Evolutionary conservation across 148 eudicot genomes (phyloP).

Genomic region (Vaccinium macrocarpon): DNA sequence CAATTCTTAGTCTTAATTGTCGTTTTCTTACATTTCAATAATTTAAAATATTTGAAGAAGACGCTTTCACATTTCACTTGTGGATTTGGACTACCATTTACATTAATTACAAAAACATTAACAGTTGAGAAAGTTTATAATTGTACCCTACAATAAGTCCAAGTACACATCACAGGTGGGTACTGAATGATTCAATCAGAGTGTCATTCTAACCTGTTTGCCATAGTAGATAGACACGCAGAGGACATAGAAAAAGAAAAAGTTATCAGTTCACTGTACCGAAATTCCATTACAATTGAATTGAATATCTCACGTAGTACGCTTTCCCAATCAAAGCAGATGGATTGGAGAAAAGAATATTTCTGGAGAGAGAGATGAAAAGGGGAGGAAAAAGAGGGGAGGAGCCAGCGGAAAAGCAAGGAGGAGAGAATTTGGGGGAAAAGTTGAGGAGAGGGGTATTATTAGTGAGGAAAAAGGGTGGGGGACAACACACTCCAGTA

Average conservation of each 20-base stretch:
- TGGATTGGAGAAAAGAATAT: not conserved
- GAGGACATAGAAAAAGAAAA: not conserved
- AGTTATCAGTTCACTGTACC: not conserved
- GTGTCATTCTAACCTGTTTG: not conserved
- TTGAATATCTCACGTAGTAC: not conserved
- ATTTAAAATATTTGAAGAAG: too few relatives aligned
- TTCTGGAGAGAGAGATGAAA: conserved; percentile 27
- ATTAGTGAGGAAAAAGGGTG: conserved; percentile 35
- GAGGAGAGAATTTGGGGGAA: conserved; percentile 41
- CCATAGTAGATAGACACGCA: not conserved
- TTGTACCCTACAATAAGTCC: not conserved
- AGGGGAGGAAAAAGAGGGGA: conserved; percentile 29
- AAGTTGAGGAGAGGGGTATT: conserved; percentile 34
- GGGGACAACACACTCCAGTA: conserved; percentile 44
- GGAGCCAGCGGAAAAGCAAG: conserved; percentile 41
- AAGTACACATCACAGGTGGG: not conserved
- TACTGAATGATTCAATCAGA: not conserved
- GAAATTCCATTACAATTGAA: not conserved
- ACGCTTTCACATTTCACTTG: too few relatives aligned
- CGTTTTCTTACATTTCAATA: too few relatives aligned
- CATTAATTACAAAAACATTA: not conserved
- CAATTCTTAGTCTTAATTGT: too few relatives aligned
- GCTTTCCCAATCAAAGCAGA: not conserved
- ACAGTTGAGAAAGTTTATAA: not conserved
- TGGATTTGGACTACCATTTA: too few relatives aligned